Conservation (phyloP, 2,329 filamentous ascomycete genomes). For the Diaporthe batatas region DNA sequence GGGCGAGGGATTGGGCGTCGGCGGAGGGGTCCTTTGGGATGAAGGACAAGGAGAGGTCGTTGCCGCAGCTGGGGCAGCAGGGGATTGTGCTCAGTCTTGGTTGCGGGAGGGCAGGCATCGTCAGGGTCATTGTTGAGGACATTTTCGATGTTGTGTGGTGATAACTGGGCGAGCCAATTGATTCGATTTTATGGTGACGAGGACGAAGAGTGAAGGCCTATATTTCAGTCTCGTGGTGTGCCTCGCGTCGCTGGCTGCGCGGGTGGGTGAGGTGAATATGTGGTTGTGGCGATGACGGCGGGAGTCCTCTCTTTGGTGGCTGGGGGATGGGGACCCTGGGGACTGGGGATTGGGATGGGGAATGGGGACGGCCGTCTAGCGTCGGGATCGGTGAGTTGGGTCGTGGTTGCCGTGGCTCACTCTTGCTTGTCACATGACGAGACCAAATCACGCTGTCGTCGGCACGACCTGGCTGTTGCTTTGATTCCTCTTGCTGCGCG, state of each 20-base stretch:
- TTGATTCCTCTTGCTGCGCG: not conserved
- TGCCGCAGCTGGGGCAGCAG: conserved; percentile 67
- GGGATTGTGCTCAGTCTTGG: conserved; percentile 46
- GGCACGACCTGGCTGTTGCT: conserved; percentile 1
- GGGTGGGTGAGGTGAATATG: conserved; percentile 1
- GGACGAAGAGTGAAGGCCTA: conserved; percentile 16
- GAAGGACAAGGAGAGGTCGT: conserved; percentile 51
- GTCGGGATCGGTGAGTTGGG: conserved; percentile 16
- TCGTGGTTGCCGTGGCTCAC: conserved; percentile 16
- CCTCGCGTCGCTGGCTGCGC: conserved; percentile 23
- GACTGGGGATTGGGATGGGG: not conserved
- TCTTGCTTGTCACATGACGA: conserved; percentile 1
- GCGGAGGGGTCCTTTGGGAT: conserved; percentile 55
- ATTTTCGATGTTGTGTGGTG: conserved; percentile 41
- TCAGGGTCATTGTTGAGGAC: conserved; percentile 52
- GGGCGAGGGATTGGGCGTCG: conserved; percentile 56
- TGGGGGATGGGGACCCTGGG: not conserved
- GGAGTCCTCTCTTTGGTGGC: conserved; percentile 7
- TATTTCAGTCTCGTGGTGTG: not conserved
- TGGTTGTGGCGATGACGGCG: conserved; percentile 1
- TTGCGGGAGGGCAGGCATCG: conserved; percentile 49
- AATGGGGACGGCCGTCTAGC: not conserved
- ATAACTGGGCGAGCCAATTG: not conserved
- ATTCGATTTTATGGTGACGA: not conserved
- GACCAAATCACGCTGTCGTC: conserved; percentile 3